These are phyloP conservation scores for Lachnellula hyalina DNA, from an alignment of 2,329 filamentous ascomycete genomes.

Conservation along the genomic window DNA sequence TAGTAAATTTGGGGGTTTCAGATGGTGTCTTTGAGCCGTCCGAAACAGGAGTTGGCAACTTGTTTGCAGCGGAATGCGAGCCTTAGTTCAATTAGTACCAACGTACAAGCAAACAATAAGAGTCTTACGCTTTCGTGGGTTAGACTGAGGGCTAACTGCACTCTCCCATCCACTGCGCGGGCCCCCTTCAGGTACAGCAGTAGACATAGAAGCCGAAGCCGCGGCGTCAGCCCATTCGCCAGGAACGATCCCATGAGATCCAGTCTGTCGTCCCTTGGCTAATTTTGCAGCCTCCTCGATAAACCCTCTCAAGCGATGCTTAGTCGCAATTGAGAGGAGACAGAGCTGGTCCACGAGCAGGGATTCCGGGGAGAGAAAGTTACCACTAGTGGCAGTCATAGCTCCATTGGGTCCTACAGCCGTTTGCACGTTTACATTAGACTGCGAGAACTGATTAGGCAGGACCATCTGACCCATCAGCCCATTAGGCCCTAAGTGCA, in stretches of 20 bases:
- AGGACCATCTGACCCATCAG: slow-evolving; percentile 37
- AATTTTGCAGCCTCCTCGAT: slow-evolving; percentile 72
- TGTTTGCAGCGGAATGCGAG: slow-evolving; percentile 31
- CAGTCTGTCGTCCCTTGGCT: slow-evolving; percentile 65
- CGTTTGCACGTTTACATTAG: slow-evolving; percentile 45
- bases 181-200: slow-evolving; percentile 23
- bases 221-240: slow-evolving; percentile 72
- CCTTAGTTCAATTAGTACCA: slow-evolving; percentile 32
- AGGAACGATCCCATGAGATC: slow-evolving; percentile 74
- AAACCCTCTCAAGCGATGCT: slow-evolving; percentile 70
- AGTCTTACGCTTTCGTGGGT: slow-evolving; percentile 55
- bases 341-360: slow-evolving; percentile 77
- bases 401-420: slow-evolving; percentile 59
- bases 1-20: slow-evolving; percentile 34
- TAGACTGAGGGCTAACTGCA: slow-evolving; percentile 49
- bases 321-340: slow-evolving; percentile 74
- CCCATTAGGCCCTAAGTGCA: slow-evolving; percentile 54
- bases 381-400: slow-evolving; percentile 57
- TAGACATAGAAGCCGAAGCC: slow-evolving; percentile 38
- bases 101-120: slow-evolving; percentile 12
- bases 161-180: slow-evolving; percentile 38
- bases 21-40: slow-evolving; percentile 46
- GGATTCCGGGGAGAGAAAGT: slow-evolving; percentile 70
- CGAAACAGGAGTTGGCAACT: slow-evolving; percentile 42
- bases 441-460: slow-evolving; percentile 24